Evolutionary conservation across 345 rosid genomes (phyloP).

Genomic region (Arabis alpina): DNA sequence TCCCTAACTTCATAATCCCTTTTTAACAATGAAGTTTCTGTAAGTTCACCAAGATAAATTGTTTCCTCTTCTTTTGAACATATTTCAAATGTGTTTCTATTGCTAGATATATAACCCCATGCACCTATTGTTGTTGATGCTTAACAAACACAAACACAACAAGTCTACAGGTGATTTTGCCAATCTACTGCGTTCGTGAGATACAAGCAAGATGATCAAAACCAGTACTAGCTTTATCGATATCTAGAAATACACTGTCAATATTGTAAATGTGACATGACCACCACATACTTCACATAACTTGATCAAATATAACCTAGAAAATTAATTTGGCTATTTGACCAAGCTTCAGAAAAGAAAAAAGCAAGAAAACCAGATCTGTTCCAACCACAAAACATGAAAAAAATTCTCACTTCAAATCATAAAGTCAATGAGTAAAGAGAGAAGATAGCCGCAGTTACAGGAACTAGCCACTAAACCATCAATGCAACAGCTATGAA

Average conservation of each 20-base stretch:
- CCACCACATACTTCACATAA: not conserved
- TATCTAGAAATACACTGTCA: not conserved
- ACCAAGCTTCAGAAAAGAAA: not conserved
- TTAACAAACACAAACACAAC: too few relatives aligned
- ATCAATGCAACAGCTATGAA: not conserved
- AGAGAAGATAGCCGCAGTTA: not conserved
- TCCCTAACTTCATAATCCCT: not conserved
- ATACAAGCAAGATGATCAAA: not conserved
- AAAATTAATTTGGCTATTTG: not conserved
- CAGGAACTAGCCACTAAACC: not conserved
- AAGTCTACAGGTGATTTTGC: not conserved
- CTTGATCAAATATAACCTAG: not conserved
- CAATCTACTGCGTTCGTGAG: not conserved
- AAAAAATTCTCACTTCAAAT: not conserved
- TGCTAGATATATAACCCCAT: not conserved
- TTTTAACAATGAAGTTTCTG: not conserved
- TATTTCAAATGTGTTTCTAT: not conserved
- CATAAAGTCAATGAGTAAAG: not conserved
- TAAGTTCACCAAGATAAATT: not conserved
- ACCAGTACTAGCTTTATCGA: not conserved
- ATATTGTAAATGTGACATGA: not conserved
- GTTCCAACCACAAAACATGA: conserved; percentile 12
- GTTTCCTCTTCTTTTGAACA: not conserved
- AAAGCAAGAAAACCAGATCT: not conserved
- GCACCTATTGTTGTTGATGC: not conserved